A percentile compares a stretch with the other conserved stretches of the same genome.
Conservation (phyloP, 148 eudicot genomes). For the Beta vulgaris region DNA sequence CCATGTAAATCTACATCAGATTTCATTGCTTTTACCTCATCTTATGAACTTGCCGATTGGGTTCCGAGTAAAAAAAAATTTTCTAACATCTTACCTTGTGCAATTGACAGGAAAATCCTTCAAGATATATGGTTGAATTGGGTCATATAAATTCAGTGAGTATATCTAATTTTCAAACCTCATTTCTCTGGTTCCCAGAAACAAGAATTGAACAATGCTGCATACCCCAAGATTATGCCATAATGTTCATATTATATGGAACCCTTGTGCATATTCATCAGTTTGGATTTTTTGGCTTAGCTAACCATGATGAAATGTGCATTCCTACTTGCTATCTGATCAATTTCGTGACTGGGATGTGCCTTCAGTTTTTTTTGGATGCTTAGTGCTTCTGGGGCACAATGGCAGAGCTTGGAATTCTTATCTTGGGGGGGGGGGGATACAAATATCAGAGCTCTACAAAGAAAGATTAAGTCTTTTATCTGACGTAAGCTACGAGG, state of each 20-base stretch:
- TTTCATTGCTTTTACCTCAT: neutral
- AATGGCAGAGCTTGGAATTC: neutral
- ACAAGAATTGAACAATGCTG: neutral
- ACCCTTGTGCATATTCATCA: neutral
- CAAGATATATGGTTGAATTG: slow-evolving; percentile 79
- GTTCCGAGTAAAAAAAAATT: neutral
- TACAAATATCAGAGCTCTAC: neutral
- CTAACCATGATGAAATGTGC: neutral
- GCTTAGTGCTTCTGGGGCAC: neutral
- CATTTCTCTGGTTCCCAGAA: neutral
- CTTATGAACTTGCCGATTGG: neutral
- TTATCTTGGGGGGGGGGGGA: neutral
- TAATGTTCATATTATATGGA: neutral
- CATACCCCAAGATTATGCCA: neutral
- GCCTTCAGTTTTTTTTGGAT: neutral
- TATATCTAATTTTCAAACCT: slow-evolving; percentile 5
- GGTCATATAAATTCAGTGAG: slow-evolving; percentile 61
- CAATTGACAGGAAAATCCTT: slow-evolving; percentile 69
- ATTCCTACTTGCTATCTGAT: neutral
- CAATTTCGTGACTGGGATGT: neutral
- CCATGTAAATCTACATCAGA: neutral
- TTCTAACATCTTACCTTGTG: slow-evolving; percentile 19
- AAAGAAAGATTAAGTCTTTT: neutral
- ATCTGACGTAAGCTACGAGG: neutral
- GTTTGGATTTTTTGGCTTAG: neutral